Evolutionary conservation across 768 basidiomycete genomes (phyloP).

Genomic region (Rhodotorula diobovata): DNA sequence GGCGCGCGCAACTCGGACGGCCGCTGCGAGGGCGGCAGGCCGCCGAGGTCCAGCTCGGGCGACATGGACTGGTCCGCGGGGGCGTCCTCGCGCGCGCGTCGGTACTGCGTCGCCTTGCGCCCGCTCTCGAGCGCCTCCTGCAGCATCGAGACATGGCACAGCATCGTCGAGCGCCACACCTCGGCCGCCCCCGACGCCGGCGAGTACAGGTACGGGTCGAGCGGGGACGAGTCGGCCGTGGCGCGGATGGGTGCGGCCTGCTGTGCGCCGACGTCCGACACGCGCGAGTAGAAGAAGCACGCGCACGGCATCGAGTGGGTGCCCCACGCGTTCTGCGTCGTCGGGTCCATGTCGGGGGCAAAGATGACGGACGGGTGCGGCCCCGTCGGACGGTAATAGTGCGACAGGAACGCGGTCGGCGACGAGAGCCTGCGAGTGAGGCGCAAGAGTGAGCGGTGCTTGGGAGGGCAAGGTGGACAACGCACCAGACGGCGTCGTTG

Average conservation of each 20-base stretch:
- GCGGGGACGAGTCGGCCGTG: neutral
- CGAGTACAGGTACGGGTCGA: constrained; percentile 29
- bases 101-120: neutral
- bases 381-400: constrained; percentile 31
- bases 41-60: neutral
- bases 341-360: constrained; percentile 36
- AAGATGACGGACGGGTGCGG: constrained; percentile 34
- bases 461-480: neutral
- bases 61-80: neutral
- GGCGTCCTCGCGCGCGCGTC: neutral
- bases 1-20: constrained; percentile 19
- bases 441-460: neutral
- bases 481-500: constrained; percentile 40
- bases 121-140: constrained; percentile 15
- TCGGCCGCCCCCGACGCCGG: constrained; percentile 26
- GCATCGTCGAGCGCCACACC: constrained; percentile 28
- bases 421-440: constrained; percentile 34
- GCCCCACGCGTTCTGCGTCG: constrained; percentile 32
- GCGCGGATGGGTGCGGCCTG: neutral
- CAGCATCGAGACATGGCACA: constrained; percentile 40
- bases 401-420: constrained; percentile 27
- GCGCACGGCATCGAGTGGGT: constrained; percentile 34
- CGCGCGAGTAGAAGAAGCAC: constrained; percentile 40
- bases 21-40: neutral
- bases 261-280: constrained; percentile 12